Conservation (phyloP, 2,329 filamentous ascomycete genomes). For the Cladosporium phlei region DNA sequence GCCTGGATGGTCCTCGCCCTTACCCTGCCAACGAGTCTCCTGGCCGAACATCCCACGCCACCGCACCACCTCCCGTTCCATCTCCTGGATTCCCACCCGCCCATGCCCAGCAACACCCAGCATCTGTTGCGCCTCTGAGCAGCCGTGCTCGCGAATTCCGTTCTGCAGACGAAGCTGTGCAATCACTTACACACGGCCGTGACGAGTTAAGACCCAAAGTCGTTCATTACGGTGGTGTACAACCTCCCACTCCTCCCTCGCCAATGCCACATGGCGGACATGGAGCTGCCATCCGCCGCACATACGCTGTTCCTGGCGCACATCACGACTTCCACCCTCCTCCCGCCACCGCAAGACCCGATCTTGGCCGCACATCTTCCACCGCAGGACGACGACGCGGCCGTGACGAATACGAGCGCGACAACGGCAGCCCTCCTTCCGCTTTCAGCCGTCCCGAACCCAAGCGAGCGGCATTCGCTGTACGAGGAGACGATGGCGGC, state of each 20-base stretch:
- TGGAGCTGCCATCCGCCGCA: constrained; percentile 4
- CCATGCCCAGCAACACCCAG: constrained; percentile 36
- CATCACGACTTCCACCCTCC: constrained; percentile 11
- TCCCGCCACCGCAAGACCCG: constrained; percentile 22
- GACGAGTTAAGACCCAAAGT: constrained; percentile 88
- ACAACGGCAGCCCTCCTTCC: constrained; percentile 73
- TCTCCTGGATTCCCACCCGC: constrained; percentile 70
- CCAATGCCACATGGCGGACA: constrained; percentile 50
- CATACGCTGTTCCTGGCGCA: constrained; percentile 18
- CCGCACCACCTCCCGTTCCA: constrained; percentile 63
- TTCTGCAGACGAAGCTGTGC: constrained; percentile 92
- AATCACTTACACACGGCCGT: constrained; percentile 82
- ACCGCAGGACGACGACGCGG: constrained; percentile 68
- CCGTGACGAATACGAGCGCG: constrained; percentile 83
- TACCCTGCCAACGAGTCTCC: constrained; percentile 54
- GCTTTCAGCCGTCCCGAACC: constrained; percentile 59
- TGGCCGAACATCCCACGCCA: constrained; percentile 60
- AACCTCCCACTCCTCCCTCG: constrained; percentile 86
- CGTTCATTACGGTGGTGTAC: constrained; percentile 90
- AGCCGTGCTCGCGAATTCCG: constrained; percentile 77
- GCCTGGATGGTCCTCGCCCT: constrained; percentile 47
- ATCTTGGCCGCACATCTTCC: constrained; percentile 36
- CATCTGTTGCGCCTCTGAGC: constrained; percentile 45
- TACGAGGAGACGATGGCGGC: constrained; percentile 23
- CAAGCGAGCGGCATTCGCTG: constrained; percentile 35